These are phyloP conservation scores for Psidium guajava DNA, from an alignment of 345 rosid species.

Conservation along the genomic window DNA sequence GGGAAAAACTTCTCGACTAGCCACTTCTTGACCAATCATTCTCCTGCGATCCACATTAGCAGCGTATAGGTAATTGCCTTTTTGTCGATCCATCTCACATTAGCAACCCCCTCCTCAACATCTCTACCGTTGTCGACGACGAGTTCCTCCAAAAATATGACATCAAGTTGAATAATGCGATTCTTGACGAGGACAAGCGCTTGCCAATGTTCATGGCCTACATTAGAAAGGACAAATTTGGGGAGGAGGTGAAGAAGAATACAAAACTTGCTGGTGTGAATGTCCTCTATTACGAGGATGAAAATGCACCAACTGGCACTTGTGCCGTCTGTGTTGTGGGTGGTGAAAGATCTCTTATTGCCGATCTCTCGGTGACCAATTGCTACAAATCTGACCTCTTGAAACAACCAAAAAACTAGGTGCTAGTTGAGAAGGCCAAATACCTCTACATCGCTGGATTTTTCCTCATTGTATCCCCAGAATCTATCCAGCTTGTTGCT, in stretches of 20 bases:
- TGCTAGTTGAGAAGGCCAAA: conserved; percentile 89
- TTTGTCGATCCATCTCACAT: too few relatives aligned
- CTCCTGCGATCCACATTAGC: too few relatives aligned
- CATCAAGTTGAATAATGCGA: conserved; percentile 78
- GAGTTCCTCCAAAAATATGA: conserved; percentile 72
- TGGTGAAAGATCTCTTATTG: conserved; percentile 92
- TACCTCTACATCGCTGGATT: conserved; percentile 87
- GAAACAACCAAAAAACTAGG: conserved; percentile 92
- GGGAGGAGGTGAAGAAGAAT: conserved; percentile 91
- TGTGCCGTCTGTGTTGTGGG: conserved; percentile 95
- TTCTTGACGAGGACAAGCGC: conserved; percentile 92
- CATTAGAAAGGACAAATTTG: conserved; percentile 91
- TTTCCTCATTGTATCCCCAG: conserved; percentile 93
- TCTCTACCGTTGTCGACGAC: conserved; percentile 85
- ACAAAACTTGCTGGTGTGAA: conserved; percentile 67
- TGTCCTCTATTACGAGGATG: conserved; percentile 84
- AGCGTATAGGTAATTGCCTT: too few relatives aligned
- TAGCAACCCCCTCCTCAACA: conserved; percentile 99
- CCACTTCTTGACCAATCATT: too few relatives aligned
- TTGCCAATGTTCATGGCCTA: conserved; percentile 92
- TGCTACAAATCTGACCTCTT: conserved; percentile 86
- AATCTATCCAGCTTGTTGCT: conserved; percentile 79
- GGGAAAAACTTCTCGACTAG: too few relatives aligned
- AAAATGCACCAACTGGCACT: conserved; percentile 72
- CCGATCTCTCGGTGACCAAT: conserved; percentile 88